Evolutionary conservation across 192 early-diverging fungal genomes (phyloP), one percentile per base, ranked within the genome.

Genomic region (Chytriomyces confervae): DNA sequence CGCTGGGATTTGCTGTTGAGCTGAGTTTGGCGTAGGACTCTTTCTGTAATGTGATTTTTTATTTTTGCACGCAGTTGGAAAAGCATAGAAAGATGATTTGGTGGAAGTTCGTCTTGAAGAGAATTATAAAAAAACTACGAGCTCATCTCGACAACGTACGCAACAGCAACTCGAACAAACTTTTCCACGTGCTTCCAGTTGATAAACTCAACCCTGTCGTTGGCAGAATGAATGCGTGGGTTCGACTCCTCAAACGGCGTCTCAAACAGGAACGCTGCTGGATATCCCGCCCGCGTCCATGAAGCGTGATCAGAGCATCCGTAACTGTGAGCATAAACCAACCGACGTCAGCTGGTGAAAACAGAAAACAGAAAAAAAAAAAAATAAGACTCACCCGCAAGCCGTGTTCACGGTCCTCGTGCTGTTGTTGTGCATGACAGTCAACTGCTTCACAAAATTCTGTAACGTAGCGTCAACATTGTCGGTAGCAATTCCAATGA

Each of bases 291-390:
- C 77, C 91, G 89, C 70, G 85, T 86, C 95, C 95, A 98, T 45
- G 92, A 93, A 6, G 94, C 94, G 78, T 98, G 95, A 84, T 98
- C 96, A 66, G 92, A 92, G 83, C 89, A 92, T 61, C 84, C 78
- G 53, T 69, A 69, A 45, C 24, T 18, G 24, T 5, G 9, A 57
- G 11, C 60, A 69, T 49, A 23, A 5, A 6, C 11, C 13, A 13
- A 16, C 20, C 5, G 60, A 20, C 5, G 20, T 16, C 5, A 61
- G 36, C 13, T 24, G 16, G 18, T 45, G 68, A 36, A 48, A 47
- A 48, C 46, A 24, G 20, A 29, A 11, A 13, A 20, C 36, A 9
- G 5, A 20, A n/a, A n/a, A n/a, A 61, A 10, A 75, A 92, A 83
- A 93, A 75, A 63, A 3, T 1, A 44, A 23, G 8, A n/a, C 64